Evolutionary conservation across 2,329 filamentous ascomycete species (phyloP).

Genomic region (Plectosphaerella sp.): DNA sequence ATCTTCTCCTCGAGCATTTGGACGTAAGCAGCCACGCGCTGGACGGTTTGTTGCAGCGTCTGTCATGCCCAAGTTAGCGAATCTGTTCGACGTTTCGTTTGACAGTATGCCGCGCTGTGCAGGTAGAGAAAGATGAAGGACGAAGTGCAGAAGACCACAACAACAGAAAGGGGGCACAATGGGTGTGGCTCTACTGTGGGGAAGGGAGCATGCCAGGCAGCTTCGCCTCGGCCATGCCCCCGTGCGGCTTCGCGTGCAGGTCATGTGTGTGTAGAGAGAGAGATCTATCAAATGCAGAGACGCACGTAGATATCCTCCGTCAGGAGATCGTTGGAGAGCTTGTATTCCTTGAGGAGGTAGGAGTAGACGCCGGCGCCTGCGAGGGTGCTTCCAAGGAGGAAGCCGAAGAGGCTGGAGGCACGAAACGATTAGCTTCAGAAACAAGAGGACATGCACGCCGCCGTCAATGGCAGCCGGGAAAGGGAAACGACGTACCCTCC

Average conservation of each 20-base stretch:
- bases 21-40: conserved; percentile 81
- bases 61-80: neutral
- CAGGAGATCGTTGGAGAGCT: conserved; percentile 85
- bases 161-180: conserved; percentile 1
- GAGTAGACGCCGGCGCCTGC: conserved; percentile 82
- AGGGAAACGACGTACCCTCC: conserved; percentile 45
- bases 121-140: neutral
- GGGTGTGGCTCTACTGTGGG: neutral
- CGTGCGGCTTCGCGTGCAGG: neutral
- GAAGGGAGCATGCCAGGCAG: neutral
- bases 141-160: neutral
- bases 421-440: neutral
- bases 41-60: conserved; percentile 74
- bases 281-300: conserved; percentile 35
- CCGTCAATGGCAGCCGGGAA: neutral
- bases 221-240: no score
- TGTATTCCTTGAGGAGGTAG: conserved; percentile 91
- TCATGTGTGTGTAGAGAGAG: conserved; percentile 1
- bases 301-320: conserved; percentile 94
- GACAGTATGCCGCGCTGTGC: no score
- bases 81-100: neutral
- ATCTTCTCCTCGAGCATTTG: conserved; percentile 77
- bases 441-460: no score
- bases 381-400: conserved; percentile 78
- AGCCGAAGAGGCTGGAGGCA: conserved; percentile 72